Conservation (phyloP, 1,139 yeast species). For the Sporopachydermia cereana region DNA sequence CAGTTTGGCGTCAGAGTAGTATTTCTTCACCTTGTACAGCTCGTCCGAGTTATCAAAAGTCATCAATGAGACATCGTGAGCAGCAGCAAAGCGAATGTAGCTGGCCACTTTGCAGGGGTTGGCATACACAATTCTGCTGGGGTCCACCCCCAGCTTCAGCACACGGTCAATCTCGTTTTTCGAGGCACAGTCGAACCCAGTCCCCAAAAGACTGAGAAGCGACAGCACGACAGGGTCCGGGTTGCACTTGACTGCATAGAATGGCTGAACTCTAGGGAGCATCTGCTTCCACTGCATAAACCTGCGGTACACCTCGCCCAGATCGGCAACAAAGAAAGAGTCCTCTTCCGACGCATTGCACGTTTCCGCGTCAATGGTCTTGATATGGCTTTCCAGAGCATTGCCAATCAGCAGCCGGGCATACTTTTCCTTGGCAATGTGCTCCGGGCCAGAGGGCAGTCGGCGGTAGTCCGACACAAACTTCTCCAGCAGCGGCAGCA, state of each 20-base stretch:
- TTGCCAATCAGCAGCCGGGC: constrained; percentile 23
- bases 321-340: constrained; percentile 82
- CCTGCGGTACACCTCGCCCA: constrained; percentile 58
- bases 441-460: not conserved
- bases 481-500: constrained; percentile 6
- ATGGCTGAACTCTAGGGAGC: constrained; percentile 71
- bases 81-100: constrained; percentile 59
- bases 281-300: constrained; percentile 45
- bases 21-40: constrained; percentile 55
- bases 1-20: constrained; percentile 58
- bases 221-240: constrained; percentile 52
- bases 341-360: constrained; percentile 76
- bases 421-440: not conserved
- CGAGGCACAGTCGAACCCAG: constrained; percentile 91
- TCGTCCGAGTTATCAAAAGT: constrained; percentile 90
- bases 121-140: constrained; percentile 73
- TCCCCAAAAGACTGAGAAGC: constrained; percentile 47
- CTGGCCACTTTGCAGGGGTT: constrained; percentile 88
- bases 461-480: not conserved
- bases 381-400: constrained; percentile 34
- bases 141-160: constrained; percentile 47
- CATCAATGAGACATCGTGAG: constrained; percentile 48
- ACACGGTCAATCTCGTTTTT: constrained; percentile 68
- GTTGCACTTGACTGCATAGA: constrained; percentile 92
- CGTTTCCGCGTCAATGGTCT: constrained; percentile 39